Evolutionary conservation across 257 asterid species (phyloP).

Genomic region (Anisodus tanguticus): DNA sequence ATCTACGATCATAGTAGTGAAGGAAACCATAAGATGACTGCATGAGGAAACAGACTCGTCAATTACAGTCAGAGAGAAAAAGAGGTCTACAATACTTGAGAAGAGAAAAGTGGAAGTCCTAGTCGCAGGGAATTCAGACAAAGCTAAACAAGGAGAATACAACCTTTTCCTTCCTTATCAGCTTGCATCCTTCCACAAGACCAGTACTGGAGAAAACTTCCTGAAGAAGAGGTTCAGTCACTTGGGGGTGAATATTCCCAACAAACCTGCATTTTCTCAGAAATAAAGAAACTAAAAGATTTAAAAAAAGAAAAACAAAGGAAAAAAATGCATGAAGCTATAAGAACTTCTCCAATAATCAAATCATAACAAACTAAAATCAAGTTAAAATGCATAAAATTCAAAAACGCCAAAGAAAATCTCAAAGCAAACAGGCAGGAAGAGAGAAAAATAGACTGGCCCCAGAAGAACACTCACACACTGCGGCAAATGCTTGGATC

Average conservation of each 20-base stretch:
- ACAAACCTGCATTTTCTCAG: slow-evolving; percentile 86
- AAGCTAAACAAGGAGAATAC: neutral
- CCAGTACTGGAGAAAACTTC: slow-evolving; percentile 91
- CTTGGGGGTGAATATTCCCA: slow-evolving; percentile 83
- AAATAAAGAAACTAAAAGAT: slow-evolving; percentile 38
- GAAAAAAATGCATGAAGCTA: neutral
- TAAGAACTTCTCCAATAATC: slow-evolving; percentile 22
- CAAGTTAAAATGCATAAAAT: neutral
- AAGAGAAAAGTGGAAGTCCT: slow-evolving; percentile 18
- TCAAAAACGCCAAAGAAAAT: neutral
- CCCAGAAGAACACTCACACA: neutral
- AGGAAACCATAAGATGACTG: slow-evolving; percentile 62
- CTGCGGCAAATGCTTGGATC: slow-evolving; percentile 27
- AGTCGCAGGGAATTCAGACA: neutral
- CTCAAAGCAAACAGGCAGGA: neutral
- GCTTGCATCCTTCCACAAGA: slow-evolving; percentile 87
- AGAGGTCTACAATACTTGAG: neutral
- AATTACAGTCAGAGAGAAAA: neutral
- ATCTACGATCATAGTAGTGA: slow-evolving; percentile 58
- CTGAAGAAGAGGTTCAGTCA: slow-evolving; percentile 87
- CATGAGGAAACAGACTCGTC: slow-evolving; percentile 23
- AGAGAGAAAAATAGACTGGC: neutral
- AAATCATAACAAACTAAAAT: neutral
- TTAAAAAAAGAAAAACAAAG: slow-evolving; percentile 33
- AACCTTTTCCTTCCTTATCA: slow-evolving; percentile 89